Conservation (phyloP, 2,329 filamentous ascomycete genomes). For the Lecanosticta acicola region DNA sequence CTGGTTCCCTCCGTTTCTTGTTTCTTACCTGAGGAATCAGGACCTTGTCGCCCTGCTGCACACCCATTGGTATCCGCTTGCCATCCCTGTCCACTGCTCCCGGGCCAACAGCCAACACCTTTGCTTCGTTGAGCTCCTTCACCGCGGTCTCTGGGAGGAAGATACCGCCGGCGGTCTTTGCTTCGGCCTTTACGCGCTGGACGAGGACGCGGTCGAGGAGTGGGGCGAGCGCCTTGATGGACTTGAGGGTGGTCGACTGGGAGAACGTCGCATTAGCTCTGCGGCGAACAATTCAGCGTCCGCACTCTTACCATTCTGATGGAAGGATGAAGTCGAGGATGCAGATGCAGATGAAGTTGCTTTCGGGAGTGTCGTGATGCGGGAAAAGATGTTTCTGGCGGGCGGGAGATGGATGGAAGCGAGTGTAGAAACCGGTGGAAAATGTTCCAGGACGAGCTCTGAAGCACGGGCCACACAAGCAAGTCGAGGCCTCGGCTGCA, state of each 20-base stretch:
- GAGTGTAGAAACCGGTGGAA: slow-evolving; percentile 9
- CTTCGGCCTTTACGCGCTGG: slow-evolving; percentile 93
- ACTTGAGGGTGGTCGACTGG: slow-evolving; percentile 64
- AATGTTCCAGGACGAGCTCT: not conserved
- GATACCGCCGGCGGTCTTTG: slow-evolving; percentile 94
- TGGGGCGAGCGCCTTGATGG: slow-evolving; percentile 88
- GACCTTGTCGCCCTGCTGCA: slow-evolving; percentile 79
- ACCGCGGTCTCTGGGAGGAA: slow-evolving; percentile 95
- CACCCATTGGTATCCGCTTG: slow-evolving; percentile 78
- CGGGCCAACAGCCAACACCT: slow-evolving; percentile 90
- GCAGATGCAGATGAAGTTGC: slow-evolving; percentile 8
- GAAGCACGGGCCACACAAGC: not conserved
- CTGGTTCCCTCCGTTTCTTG: not conserved
- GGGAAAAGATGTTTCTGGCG: not conserved
- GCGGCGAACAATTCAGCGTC: slow-evolving; percentile 6
- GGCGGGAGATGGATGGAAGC: slow-evolving; percentile 5
- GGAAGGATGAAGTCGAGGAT: not conserved
- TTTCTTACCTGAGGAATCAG: slow-evolving; percentile 81
- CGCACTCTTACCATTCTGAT: slow-evolving; percentile 25
- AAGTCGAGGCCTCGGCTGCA: not conserved
- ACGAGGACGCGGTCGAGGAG: slow-evolving; percentile 97
- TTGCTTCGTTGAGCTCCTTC: slow-evolving; percentile 97
- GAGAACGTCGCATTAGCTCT: slow-evolving; percentile 15
- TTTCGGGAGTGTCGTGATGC: slow-evolving; percentile 17
- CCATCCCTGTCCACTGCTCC: slow-evolving; percentile 83